phyloP scores from a whole-genome alignment of 140 eudicot genomes.

The Eryngium alpinum region DNA sequence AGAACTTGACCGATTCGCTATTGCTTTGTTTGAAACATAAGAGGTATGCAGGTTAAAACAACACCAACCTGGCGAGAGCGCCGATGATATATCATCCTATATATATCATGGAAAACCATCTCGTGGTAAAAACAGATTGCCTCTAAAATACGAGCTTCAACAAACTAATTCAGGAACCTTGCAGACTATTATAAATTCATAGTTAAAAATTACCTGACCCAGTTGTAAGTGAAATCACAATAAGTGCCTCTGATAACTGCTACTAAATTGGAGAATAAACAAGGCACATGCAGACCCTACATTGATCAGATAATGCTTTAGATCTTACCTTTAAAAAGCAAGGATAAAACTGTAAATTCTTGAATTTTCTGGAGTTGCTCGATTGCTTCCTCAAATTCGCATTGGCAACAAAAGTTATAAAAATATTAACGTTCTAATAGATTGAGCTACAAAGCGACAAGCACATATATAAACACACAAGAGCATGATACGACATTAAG shows the following conservation, averaged over 20 bases:
- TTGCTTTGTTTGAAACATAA: conserved; percentile 79
- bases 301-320: background rate
- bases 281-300: background rate
- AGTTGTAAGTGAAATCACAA: conserved; percentile 51
- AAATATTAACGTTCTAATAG: too few relatives aligned
- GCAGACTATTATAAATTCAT: too few relatives aligned
- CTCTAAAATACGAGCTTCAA: conserved; percentile 3
- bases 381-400: background rate
- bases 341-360: too few relatives aligned
- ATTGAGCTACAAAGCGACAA: too few relatives aligned
- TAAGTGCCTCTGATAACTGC: conserved; percentile 71
- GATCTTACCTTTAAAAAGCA: conserved; percentile 47
- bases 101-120: conserved; percentile 24
- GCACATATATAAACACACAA: too few relatives aligned
- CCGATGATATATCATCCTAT: conserved; percentile 78
- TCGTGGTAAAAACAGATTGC: conserved; percentile 13
- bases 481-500: too few relatives aligned
- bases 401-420: too few relatives aligned
- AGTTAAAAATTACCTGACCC: conserved; percentile 22
- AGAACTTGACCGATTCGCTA: conserved; percentile 70
- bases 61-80: conserved; percentile 70
- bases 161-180: background rate
- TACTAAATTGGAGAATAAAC: conserved; percentile 34
- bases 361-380: too few relatives aligned
- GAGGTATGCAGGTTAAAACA: conserved; percentile 88